A percentile compares a stretch with the other conserved stretches of the same genome.
Conservation (phyloP, 345 rosid genomes). For the Syzygium oleosum region DNA sequence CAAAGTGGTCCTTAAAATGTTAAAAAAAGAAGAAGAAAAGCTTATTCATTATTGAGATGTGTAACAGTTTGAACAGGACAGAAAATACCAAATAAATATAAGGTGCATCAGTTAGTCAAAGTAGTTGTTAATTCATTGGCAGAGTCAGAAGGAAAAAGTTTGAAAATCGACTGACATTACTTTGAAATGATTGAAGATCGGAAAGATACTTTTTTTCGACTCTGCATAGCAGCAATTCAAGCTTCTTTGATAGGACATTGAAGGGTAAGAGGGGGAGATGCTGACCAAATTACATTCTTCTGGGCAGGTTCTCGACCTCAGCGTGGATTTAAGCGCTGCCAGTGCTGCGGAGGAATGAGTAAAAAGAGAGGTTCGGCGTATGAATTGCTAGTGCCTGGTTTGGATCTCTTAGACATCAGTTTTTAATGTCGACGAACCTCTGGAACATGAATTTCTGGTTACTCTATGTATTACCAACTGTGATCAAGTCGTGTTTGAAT, state of each 20-base stretch:
- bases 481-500: not conserved
- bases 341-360: constrained; percentile 85
- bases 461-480: not conserved
- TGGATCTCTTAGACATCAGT: not conserved
- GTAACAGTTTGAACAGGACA: not conserved
- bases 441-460: not conserved
- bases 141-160: not conserved
- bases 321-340: constrained; percentile 90
- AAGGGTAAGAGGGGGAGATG: not conserved
- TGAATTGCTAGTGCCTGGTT: not conserved
- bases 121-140: not conserved
- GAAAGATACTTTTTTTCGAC: not conserved
- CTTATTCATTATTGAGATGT: not conserved
- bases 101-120: not conserved
- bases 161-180: not conserved
- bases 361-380: not conserved
- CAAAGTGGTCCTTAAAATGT: not conserved
- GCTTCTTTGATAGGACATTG: not conserved
- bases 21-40: not conserved
- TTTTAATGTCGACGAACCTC: not conserved
- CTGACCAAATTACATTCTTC: not conserved
- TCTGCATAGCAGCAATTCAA: not conserved
- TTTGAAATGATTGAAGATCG: not conserved
- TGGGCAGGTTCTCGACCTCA: constrained; percentile 65
- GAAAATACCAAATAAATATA: not conserved